Evolutionary conservation across 257 asterid genomes (phyloP), one percentile per base, ranked within the genome.

Genomic region (Catharanthus roseus): DNA sequence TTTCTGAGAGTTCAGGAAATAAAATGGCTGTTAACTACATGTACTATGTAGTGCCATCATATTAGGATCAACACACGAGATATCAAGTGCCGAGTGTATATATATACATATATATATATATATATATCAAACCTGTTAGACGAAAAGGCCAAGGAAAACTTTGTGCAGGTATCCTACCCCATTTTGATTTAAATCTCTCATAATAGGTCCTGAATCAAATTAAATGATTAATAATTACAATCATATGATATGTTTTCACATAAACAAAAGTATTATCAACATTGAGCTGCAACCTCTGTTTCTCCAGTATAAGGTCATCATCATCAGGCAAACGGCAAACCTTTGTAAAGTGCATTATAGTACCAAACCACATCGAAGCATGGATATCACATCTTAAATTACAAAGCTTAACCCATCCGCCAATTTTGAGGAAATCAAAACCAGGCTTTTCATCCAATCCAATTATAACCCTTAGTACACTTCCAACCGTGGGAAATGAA

Each of bases 401-500:
- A 55, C 80, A 64, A 63, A 93, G 67, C 76, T 79, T 89, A 68
- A 85, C 86, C 98, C 98, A 93, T 84, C 78, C 84, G 70, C 90
- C 85, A 67, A 78, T 26, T 75, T 84, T 86, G 42, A 93, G 69
- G 57, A 76, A 69, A 61, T 81, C 74, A 54, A 85, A 51, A 58
- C 86, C 88, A 44, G 87, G 76, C 74, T 82, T 85, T 79, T 75
- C 86, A 12, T 72, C 70, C 67, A 81, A 69, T 69, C 84, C 79
- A 70, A 84, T 66, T 29, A 36, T 65, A 83, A 93, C 86, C 81
- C 92, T 85, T 80, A 93, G 67, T 65, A 90, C 90, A 72, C 90
- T 87, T 77, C 98, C 98, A 71, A 83, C 91, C 51, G 81, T 18
- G 26, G 96, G 97, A 73, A 93, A 89, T 44, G 88, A 82, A 75